phyloP scores from a whole-genome alignment of 768 basidiomycete genomes.

The Boletellus emodensis region DNA sequence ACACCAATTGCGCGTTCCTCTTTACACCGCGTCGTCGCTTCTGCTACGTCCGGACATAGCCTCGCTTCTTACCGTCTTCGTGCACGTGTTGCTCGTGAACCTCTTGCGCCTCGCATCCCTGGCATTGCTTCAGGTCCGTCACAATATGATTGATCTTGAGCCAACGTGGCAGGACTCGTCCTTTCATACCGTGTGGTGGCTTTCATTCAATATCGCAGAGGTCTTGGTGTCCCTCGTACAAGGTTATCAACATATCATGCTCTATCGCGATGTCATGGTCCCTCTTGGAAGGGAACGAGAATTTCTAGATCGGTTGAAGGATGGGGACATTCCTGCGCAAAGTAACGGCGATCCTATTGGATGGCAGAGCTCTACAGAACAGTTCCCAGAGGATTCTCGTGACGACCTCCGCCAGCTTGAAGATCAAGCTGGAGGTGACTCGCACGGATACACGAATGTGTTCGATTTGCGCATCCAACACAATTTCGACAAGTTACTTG shows the following conservation, averaged over 20 bases:
- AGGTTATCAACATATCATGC: constrained; percentile 62
- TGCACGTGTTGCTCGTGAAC: constrained; percentile 51
- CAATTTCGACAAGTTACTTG: constrained; percentile 63
- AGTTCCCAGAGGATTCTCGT: constrained; percentile 4
- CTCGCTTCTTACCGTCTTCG: constrained; percentile 36
- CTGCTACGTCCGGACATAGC: constrained; percentile 25
- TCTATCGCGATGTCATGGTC: constrained; percentile 70
- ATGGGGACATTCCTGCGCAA: constrained; percentile 4
- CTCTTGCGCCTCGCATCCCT: constrained; percentile 52
- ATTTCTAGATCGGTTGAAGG: constrained; percentile 32
- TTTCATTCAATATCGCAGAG: constrained; percentile 67
- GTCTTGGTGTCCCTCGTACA: constrained; percentile 61
- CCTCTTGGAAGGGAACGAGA: constrained; percentile 38
- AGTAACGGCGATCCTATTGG: constrained; percentile 7
- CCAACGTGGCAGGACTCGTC: constrained; percentile 54
- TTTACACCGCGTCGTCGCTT: constrained; percentile 34
- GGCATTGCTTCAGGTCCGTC: constrained; percentile 49
- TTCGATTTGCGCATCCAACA: constrained; percentile 48
- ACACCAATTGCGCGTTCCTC: constrained; percentile 31
- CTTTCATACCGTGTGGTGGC: constrained; percentile 72
- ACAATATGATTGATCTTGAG: constrained; percentile 36
- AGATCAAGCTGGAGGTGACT: constrained; percentile 8
- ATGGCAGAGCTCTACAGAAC: constrained; percentile 12
- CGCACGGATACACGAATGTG: constrained; percentile 2
- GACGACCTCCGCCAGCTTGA: constrained; percentile 21